Evolutionary conservation across 805 yeast species (phyloP), one percentile per base, ranked within the genome.

Genomic region (Yamadazyma nakazawae): DNA sequence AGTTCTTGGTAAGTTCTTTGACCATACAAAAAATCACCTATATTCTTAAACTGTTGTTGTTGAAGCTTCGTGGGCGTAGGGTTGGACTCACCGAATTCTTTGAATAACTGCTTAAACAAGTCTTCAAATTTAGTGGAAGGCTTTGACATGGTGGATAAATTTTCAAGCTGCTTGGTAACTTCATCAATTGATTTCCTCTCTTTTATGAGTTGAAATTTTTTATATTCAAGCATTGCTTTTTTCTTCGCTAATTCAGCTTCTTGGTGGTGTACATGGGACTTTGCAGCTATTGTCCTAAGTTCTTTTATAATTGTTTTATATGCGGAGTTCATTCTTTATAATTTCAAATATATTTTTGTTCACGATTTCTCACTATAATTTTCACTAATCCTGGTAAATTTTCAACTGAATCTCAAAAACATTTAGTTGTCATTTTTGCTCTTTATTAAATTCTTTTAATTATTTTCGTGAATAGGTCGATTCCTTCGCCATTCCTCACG

Each of bases 1-100:
- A 92, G 73, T 53, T 84, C 91, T 50, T 80, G 81, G 66, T 89
- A 92, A 11, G 74, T 80, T 53, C 94, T 74, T 64, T 92, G 97
- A 51, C 84, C 80, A 43, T 74, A 72, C 44, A 92, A 67, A 60
- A 80, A 92, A 9, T 74, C 68, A 4, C 79, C 68, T 12, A 86
- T 75, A 58, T 87, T 90, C n/a, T 61, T 54, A 40, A 84, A 64
- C 56, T 83, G 51, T n/a, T 39, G 43, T 5, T 32, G 21, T 32
- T 49, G 49, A 9, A 50, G 41, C 35, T 37, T 12, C 2, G 40
- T 34, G 9, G 44, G 45, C 2, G 35, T 10, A 2, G 37, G 40
- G 25, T 32, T 38, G 14, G 37, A 13, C 16, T 24, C 17, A 2
- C 18, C n/a, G 21, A 43, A 42, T 40, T 52, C 55, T n/a, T 41